phyloP scores from a whole-genome alignment of 768 basidiomycete genomes.

The Suillus luteus region DNA sequence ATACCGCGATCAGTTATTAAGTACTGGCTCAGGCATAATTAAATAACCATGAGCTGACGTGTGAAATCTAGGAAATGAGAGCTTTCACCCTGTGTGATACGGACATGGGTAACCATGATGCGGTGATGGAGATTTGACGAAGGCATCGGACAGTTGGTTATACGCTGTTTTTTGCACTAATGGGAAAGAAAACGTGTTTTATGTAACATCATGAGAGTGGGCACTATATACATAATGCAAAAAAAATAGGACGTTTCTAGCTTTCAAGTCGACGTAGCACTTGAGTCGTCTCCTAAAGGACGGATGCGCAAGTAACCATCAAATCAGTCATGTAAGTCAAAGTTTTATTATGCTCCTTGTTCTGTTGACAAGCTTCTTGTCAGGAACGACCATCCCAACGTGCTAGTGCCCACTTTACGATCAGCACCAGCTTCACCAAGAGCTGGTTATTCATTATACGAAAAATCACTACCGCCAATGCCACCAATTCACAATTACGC shows the following conservation, averaged over 20 bases:
- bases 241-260: background rate
- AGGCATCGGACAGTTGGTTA: background rate
- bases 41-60: background rate
- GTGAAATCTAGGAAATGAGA: background rate
- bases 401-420: conserved; percentile 26
- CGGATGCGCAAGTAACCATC: background rate
- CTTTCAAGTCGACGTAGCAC: background rate
- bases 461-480: conserved; percentile 43
- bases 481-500: conserved; percentile 21
- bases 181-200: conserved; percentile 23
- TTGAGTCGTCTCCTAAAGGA: background rate
- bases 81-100: background rate
- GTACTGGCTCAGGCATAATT: background rate
- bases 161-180: background rate
- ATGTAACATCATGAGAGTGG: conserved; percentile 27
- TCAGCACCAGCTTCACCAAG: conserved; percentile 27
- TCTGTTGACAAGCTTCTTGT: background rate
- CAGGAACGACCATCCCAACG: conserved; percentile 28
- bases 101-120: conserved; percentile 8
- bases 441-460: conserved; percentile 20
- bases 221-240: conserved; percentile 21
- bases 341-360: background rate
- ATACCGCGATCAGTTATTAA: background rate
- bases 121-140: conserved; percentile 13
- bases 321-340: conserved; percentile 26